phyloP scores from a whole-genome alignment of 106 monocot species.

The Dendrobium officinale region DNA sequence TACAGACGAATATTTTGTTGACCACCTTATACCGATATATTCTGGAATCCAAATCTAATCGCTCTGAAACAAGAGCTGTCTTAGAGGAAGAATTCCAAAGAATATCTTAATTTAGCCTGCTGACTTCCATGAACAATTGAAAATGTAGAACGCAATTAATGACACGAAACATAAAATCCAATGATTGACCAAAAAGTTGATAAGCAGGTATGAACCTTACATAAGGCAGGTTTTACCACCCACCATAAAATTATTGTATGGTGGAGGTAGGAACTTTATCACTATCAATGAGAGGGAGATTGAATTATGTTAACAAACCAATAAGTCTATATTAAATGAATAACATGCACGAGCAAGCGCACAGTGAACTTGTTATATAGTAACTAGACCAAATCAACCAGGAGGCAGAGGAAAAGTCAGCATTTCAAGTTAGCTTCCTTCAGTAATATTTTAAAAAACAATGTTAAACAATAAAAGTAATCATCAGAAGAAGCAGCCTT shows the following conservation, averaged over 20 bases:
- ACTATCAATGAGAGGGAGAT: not conserved
- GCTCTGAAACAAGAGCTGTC: slow-evolving; percentile 46
- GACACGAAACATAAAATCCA: not conserved
- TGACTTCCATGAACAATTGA: not conserved
- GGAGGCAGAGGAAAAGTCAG: not conserved
- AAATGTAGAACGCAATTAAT: not conserved
- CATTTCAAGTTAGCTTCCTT: not conserved
- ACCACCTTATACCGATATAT: slow-evolving; percentile 36
- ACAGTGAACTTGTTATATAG: not conserved
- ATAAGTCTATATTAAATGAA: not conserved
- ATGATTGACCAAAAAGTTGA: not conserved
- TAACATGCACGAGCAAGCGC: not conserved
- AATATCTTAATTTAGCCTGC: not conserved
- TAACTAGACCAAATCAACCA: not conserved
- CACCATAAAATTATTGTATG: not conserved
- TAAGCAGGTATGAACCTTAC: not conserved
- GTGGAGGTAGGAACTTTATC: not conserved
- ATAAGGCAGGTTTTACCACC: not conserved
- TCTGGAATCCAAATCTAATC: slow-evolving; percentile 30
- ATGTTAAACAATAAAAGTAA: not conserved
- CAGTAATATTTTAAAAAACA: not conserved
- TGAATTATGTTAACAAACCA: not conserved
- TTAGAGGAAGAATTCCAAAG: slow-evolving; percentile 11
- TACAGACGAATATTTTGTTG: slow-evolving; percentile 40
- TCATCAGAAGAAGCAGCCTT: not conserved